Evolutionary conservation across 1,284 basidiomycete species (phyloP).

Genomic region (Cutaneotrichosporon mucoides): DNA sequence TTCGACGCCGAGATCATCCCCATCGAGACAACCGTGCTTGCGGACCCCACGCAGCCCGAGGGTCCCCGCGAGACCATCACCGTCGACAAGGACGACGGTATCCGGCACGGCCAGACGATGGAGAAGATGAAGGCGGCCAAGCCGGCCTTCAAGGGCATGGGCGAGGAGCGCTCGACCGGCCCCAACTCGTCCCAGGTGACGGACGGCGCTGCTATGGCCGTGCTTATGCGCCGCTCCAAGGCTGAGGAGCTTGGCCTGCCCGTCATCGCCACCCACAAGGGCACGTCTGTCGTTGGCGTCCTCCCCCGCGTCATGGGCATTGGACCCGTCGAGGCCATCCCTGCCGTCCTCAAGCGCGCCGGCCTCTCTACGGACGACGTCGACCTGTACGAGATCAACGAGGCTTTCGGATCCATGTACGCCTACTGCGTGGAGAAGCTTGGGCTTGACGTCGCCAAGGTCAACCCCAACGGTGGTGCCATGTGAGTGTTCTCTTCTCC

Average conservation of each 20-base stretch:
- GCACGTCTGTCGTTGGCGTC: slow-evolving; percentile 66
- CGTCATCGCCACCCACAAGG: slow-evolving; percentile 73
- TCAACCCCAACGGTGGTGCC: slow-evolving; percentile 76
- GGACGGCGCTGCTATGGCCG: slow-evolving; percentile 78
- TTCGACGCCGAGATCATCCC: slow-evolving; percentile 78
- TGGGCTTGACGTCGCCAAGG: slow-evolving; percentile 66
- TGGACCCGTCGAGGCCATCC: slow-evolving; percentile 69
- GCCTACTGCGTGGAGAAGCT: slow-evolving; percentile 71
- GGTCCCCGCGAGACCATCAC: slow-evolving; percentile 53
- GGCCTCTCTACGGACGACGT: slow-evolving; percentile 67
- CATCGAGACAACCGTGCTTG: slow-evolving; percentile 55
- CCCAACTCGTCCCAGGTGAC: slow-evolving; percentile 85
- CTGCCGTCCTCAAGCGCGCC: slow-evolving; percentile 58
- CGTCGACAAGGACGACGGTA: slow-evolving; percentile 74
- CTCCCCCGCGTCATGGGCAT: slow-evolving; percentile 80
- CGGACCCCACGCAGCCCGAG: slow-evolving; percentile 26
- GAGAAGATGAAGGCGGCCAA: slow-evolving; percentile 65
- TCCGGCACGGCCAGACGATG: slow-evolving; percentile 70
- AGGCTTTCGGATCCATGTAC: slow-evolving; percentile 82
- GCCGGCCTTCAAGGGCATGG: slow-evolving; percentile 85
- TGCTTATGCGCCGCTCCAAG: slow-evolving; percentile 80
- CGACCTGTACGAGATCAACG: slow-evolving; percentile 82
- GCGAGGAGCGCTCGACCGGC: slow-evolving; percentile 60
- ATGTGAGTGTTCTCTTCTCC: slow-evolving; percentile 4
- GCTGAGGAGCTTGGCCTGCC: slow-evolving; percentile 72